Conservation (phyloP, 768 basidiomycete species). For the Tricholoma saponaceum region DNA sequence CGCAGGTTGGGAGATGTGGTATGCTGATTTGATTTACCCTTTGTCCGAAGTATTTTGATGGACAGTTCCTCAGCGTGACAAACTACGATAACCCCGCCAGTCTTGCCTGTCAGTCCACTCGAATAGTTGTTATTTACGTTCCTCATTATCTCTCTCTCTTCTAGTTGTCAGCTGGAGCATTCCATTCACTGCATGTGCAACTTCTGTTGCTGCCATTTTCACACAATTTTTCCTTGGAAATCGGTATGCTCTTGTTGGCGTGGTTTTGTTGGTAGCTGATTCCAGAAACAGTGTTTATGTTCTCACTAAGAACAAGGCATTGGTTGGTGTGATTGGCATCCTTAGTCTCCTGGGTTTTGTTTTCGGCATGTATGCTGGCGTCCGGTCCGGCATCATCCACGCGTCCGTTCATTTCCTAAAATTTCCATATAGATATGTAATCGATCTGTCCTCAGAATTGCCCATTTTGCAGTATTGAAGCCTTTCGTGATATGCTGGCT, state of each 20-base stretch:
- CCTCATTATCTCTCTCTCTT: not conserved
- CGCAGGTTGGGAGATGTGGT: conserved; percentile 26
- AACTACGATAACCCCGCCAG: conserved; percentile 35
- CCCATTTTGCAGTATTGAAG: conserved; percentile 35
- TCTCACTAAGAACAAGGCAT: conserved; percentile 30
- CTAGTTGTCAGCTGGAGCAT: conserved; percentile 45
- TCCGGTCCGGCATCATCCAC: conserved; percentile 37
- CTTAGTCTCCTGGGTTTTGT: conserved; percentile 36
- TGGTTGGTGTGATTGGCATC: conserved; percentile 32
- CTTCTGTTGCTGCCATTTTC: conserved; percentile 42
- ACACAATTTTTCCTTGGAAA: conserved; percentile 46
- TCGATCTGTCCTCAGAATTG: conserved; percentile 25
- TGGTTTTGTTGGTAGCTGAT: not conserved
- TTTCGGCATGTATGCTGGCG: conserved; percentile 39
- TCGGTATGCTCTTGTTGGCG: conserved; percentile 28
- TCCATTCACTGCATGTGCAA: conserved; percentile 45
- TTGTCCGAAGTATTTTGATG: conserved; percentile 4
- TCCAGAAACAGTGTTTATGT: conserved; percentile 24
- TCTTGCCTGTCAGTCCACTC: conserved; percentile 24
- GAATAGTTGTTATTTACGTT: not conserved
- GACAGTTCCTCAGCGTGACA: conserved; percentile 29
- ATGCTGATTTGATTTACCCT: not conserved
- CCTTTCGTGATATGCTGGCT: conserved; percentile 45
- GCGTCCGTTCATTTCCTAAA: conserved; percentile 25
- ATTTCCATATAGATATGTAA: not conserved